Evolutionary conservation across 306 rosid species (phyloP).

Genomic region (Crotalaria pallida): DNA sequence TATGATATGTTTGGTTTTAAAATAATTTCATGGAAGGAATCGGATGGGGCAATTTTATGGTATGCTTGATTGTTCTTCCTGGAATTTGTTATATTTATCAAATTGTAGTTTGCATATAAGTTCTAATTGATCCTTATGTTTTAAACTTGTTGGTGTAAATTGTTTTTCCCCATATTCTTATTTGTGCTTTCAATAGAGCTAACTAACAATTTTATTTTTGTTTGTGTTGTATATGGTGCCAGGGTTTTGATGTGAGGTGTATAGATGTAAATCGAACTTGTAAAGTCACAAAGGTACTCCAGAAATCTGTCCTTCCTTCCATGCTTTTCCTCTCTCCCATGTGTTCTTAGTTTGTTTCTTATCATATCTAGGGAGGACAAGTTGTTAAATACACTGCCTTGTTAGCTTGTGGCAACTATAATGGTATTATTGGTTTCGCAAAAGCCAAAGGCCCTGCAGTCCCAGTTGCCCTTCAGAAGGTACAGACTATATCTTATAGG

Average conservation of each 20-base stretch:
- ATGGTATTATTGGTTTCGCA: slow-evolving; percentile 84
- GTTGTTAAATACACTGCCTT: slow-evolving; percentile 77
- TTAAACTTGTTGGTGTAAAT: not conserved
- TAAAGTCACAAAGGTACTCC: slow-evolving; percentile 85
- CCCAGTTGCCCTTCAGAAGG: slow-evolving; percentile 86
- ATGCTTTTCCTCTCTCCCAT: not conserved
- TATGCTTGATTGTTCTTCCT: not conserved
- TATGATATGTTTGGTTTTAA: not conserved
- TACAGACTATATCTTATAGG: slow-evolving; percentile 23
- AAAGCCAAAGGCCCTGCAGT: slow-evolving; percentile 92
- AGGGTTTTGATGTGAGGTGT: slow-evolving; percentile 89
- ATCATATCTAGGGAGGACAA: slow-evolving; percentile 72
- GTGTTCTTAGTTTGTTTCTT: slow-evolving; percentile 24
- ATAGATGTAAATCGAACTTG: slow-evolving; percentile 87
- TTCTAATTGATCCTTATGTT: slow-evolving; percentile 8
- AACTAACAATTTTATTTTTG: not conserved
- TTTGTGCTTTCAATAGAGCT: slow-evolving; percentile 7
- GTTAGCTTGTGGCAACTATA: slow-evolving; percentile 89
- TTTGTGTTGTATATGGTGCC: slow-evolving; percentile 32
- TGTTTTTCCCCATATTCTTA: not conserved
- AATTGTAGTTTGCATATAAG: not conserved
- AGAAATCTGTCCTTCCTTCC: not conserved
- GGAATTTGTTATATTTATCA: not conserved
- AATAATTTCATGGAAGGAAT: not conserved
- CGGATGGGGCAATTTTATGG: not conserved